Conservation (phyloP, 495 filamentous ascomycete genomes). For the Poronia punctata region DNA sequence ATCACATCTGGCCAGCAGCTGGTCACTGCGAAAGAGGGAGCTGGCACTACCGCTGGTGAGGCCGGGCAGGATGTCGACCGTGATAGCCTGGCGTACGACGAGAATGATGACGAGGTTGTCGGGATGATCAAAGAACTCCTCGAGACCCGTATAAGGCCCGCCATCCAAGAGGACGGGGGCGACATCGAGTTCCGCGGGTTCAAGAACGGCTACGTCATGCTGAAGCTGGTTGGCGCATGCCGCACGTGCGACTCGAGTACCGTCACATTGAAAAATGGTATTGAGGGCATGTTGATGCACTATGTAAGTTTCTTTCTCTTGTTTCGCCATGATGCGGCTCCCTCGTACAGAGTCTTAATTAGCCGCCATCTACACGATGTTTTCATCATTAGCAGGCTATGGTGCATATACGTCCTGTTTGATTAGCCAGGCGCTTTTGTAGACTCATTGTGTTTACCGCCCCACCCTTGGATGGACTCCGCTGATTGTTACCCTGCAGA, state of each 20-base stretch:
- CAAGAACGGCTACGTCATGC: constrained; percentile 70
- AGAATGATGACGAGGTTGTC: constrained; percentile 86
- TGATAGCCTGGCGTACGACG: constrained; percentile 70
- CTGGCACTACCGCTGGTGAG: constrained; percentile 21
- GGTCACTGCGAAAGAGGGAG: constrained; percentile 60
- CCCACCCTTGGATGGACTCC: neutral
- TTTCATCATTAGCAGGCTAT: too few relatives aligned
- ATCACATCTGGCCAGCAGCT: constrained; percentile 76
- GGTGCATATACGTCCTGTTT: too few relatives aligned
- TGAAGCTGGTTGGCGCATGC: constrained; percentile 90
- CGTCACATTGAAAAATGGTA: constrained; percentile 90
- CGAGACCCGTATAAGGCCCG: constrained; percentile 87
- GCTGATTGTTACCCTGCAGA: constrained; percentile 43
- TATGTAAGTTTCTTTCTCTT: constrained; percentile 34
- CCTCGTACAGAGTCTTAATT: too few relatives aligned
- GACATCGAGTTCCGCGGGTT: constrained; percentile 95
- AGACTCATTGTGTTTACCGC: too few relatives aligned
- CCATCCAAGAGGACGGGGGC: constrained; percentile 95
- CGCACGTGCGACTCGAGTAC: constrained; percentile 94
- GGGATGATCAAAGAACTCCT: constrained; percentile 98
- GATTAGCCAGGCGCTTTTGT: too few relatives aligned
- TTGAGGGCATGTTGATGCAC: constrained; percentile 93
- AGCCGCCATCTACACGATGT: too few relatives aligned
- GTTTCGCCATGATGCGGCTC: neutral
- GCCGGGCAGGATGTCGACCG: constrained; percentile 34